These are phyloP conservation scores for Sugiyamaella boreocaroliniensis DNA, from an alignment of 805 yeast genomes.

Conservation along the genomic window DNA sequence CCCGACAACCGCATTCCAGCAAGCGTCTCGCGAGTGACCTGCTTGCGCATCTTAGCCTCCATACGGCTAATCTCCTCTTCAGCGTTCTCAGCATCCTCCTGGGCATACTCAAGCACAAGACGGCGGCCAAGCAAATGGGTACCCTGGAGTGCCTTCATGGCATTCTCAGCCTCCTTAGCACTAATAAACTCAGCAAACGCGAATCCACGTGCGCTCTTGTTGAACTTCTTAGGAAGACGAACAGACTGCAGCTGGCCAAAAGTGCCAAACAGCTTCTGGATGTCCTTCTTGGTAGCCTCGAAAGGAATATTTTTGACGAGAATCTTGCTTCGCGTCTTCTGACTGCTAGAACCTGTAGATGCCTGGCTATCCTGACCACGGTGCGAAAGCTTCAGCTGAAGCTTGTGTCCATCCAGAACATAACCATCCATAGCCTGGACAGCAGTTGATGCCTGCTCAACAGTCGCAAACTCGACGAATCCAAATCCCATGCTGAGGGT, in stretches of 20 bases:
- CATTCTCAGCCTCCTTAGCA: constrained; percentile 85
- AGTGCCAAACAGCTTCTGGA: constrained; percentile 86
- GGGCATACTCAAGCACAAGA: constrained; percentile 87
- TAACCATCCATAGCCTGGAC: constrained; percentile 66
- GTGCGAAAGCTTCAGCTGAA: constrained; percentile 83
- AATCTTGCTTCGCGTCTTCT: constrained; percentile 46
- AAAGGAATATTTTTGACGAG: constrained; percentile 96
- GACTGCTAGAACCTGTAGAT: constrained; percentile 20
- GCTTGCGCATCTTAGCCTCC: constrained; percentile 79
- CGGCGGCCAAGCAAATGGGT: constrained; percentile 95
- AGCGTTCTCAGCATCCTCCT: constrained; percentile 70
- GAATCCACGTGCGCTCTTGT: constrained; percentile 92
- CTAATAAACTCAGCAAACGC: constrained; percentile 91
- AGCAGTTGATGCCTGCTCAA: constrained; percentile 73
- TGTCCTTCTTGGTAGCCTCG: constrained; percentile 88
- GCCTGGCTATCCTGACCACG: constrained; percentile 39
- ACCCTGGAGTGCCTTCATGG: constrained; percentile 89
- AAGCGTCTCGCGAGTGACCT: constrained; percentile 68
- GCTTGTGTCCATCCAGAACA: constrained; percentile 79
- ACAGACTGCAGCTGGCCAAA: constrained; percentile 93
- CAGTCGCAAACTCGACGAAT: constrained; percentile 80
- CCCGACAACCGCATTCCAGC: constrained; percentile 61
- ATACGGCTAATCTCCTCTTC: constrained; percentile 86
- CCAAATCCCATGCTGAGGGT: constrained; percentile 96
- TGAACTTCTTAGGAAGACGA: constrained; percentile 93